Conservation (phyloP, 306 rosid genomes). For the Prunus padus region DNA sequence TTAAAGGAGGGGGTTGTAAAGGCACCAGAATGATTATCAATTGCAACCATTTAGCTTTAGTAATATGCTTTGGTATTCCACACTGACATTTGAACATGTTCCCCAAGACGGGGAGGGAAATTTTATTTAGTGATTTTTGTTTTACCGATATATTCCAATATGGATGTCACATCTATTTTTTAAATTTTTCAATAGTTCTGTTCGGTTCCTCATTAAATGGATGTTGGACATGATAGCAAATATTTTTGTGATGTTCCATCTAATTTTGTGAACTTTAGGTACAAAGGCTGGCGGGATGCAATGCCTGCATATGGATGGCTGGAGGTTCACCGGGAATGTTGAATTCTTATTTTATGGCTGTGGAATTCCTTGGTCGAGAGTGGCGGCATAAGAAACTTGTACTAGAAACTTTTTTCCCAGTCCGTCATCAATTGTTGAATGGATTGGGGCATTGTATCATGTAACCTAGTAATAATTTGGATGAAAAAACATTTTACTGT, state of each 20-base stretch:
- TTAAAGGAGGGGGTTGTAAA: not conserved
- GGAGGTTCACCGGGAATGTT: not conserved
- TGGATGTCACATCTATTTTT: not conserved
- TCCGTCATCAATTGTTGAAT: not conserved
- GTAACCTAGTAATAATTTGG: not conserved
- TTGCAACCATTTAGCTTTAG: not conserved
- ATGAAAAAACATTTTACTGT: no score
- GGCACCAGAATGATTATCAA: not conserved
- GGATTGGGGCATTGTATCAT: not conserved
- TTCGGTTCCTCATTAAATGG: not conserved
- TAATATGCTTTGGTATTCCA: not conserved
- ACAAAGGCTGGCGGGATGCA: not conserved
- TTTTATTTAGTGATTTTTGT: not conserved
- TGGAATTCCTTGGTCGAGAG: not conserved
- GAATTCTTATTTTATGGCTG: not conserved
- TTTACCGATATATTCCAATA: not conserved
- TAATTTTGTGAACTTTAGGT: not conserved
- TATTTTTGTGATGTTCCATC: not conserved
- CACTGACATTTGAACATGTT: not conserved
- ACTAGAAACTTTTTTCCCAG: not conserved
- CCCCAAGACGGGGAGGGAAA: not conserved
- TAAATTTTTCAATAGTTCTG: not conserved
- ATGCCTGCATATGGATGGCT: not conserved
- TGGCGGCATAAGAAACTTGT: not conserved
- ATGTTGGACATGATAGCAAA: not conserved